Base-by-base conservation (phyloP, 305 asterid genomes). In the Fraxinus velutina region DNA sequence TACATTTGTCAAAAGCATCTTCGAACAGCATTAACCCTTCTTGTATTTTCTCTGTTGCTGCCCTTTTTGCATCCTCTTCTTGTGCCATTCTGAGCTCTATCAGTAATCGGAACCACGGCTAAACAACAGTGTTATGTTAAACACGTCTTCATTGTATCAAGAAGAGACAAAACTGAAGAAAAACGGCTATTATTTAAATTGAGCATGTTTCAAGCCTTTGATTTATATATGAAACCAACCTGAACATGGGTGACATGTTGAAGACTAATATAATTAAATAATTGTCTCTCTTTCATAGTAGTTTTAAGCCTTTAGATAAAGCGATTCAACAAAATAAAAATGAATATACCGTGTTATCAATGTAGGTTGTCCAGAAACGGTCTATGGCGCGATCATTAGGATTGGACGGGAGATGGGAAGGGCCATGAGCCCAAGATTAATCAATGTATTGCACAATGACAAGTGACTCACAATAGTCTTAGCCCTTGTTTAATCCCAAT, bases 381-480 rank as follows among this genome's bases (percentile, higher is more conserved):
- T 88, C 89, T 1, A 75, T 64, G 78, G 94, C 88, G 0, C 90
- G 87, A 24, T 84, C 88, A 81, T 86, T 83, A 1, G 90, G 87
- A 85, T 88, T 85, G 5, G 82, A 81, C 57, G 91, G 92, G 62
- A 92, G 86, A 73, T 86, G 72, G 7, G 89, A 44, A 1, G 84
- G 82, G 22, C 83, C 88, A 4, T 64, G n/a, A 0, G 82, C 12
- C 92, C 92, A 88, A 29, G 22, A 30, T 13, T 88, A 90, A 22
- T 89, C 89, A 2, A 89, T 83, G 76, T 91, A 91, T 29, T 85
- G 81, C 15, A 89, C 79, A 22, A 88, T 80, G 74, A 87, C 44
- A 1, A 85, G 81, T 5, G 92, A 91, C 62, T 88, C 90, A 30
- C 92, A 78, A 6, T 52, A 0, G 90, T 80, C 57, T 80, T 83